Base-by-base conservation (phyloP, 331 rosid species). In the Ulmus americana region DNA sequence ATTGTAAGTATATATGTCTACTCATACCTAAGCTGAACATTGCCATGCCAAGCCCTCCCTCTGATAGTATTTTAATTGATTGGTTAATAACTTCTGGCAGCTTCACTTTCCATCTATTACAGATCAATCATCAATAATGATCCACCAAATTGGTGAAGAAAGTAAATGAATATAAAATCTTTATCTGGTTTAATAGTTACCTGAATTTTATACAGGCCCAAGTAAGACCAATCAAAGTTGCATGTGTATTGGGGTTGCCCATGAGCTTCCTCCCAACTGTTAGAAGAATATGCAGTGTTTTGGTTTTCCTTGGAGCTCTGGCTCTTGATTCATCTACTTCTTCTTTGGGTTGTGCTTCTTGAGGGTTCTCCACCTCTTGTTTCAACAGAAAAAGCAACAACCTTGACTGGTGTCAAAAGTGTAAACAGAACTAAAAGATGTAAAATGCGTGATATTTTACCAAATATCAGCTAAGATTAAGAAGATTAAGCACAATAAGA, bases 1-100 rank as follows among this genome's bases (percentile, higher is more conserved):
- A 49, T 42, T 61, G 28, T 45, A 65, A 28, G 39, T 13, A 44
- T 7, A n/a, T 66, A 14, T 55, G 10, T 46, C 59, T 45, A 47
- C 64, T 64, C 77, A 42, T 84, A 91, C 97, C 98, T 88, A 92
- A 79, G 88, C 98, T 89, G 88, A 92, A 89, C 74, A 85, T 85
- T 35, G 98, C 97, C 98, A 89, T 92, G 11, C 98, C 98, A 64
- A 92, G 81, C 67, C 98, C 98, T 63, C 98, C 98, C 59, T 70
- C 72, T 44, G 95, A 71, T 50, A 92, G 55, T 53, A 89, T 82
- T 22, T 8, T 1, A 61, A 92, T 87, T 20, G 97, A 92, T 51
- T 80, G 77, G 0, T 74, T 63, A 11, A 87, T 81, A 62, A 86
- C 76, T 39, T 80, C 84, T 5, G 97, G 95, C 85, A 92, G 46